These are phyloP conservation scores for Calonectria leucothoes DNA, from an alignment of 2,329 filamentous ascomycete species.

Conservation along the genomic window DNA sequence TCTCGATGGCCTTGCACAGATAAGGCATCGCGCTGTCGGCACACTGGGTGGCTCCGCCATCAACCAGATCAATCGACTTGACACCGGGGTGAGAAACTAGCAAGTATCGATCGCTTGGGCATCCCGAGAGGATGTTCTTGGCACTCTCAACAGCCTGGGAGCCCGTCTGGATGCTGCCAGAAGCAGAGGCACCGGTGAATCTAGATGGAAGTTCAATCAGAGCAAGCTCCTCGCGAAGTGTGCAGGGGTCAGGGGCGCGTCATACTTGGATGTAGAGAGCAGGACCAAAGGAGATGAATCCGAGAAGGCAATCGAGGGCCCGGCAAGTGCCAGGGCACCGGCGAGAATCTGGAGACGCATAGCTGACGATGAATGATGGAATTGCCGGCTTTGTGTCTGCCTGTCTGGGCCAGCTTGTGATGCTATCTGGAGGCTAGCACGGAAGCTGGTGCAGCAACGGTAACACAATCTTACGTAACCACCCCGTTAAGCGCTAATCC, in stretches of 20 bases:
- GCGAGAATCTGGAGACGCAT: conserved; percentile 68
- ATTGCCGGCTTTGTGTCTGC: conserved; percentile 37
- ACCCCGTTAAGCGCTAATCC: conserved; percentile 27
- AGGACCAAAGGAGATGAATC: conserved; percentile 92
- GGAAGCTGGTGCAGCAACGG: conserved; percentile 38
- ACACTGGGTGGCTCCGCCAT: conserved; percentile 47
- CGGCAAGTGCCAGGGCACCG: conserved; percentile 65
- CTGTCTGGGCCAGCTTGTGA: conserved; percentile 42
- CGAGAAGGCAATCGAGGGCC: conserved; percentile 77
- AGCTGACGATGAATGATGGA: conserved; percentile 41
- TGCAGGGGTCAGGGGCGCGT: conserved; percentile 22
- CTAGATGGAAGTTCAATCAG: conserved; percentile 38
- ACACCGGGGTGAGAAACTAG: conserved; percentile 83
- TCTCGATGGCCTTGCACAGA: conserved; percentile 57
- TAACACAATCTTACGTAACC: conserved; percentile 43
- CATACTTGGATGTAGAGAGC: conserved; percentile 86
- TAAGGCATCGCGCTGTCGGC: conserved; percentile 65
- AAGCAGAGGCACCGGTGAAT: conserved; percentile 48
- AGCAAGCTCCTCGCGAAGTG: conserved; percentile 35
- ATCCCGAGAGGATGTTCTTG: conserved; percentile 68
- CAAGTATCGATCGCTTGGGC: conserved; percentile 81
- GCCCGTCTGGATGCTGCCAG: conserved; percentile 62
- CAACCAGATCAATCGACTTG: conserved; percentile 75
- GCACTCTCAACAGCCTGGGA: conserved; percentile 55
- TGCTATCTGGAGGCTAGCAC: conserved; percentile 27